Percentiles rank a stretch among this genome's conserved stretches.
phyloP scores from a whole-genome alignment of 257 asterid species.

The Fraxinus americana region DNA sequence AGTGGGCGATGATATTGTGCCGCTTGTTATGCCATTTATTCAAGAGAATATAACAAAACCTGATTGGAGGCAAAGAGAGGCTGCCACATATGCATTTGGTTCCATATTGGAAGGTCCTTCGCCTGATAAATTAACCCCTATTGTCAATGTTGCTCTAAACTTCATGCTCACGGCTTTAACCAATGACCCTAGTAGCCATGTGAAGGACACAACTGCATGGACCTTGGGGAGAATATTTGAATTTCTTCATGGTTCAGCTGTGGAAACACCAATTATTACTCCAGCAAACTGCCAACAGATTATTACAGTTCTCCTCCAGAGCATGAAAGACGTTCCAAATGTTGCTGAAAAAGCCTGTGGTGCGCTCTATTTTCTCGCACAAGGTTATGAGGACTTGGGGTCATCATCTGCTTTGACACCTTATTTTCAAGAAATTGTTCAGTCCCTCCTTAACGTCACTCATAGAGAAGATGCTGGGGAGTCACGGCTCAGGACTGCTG shows the following conservation, averaged over 20 bases:
- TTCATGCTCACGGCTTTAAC: neutral
- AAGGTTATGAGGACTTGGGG: conserved; percentile 73
- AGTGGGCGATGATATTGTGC: neutral
- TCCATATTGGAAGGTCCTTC: neutral
- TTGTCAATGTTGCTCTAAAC: neutral
- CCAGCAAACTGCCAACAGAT: neutral
- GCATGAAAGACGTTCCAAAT: conserved; percentile 29
- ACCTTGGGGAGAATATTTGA: neutral
- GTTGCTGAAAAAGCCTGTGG: neutral
- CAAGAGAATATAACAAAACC: neutral
- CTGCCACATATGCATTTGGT: neutral
- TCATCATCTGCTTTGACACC: conserved; percentile 70
- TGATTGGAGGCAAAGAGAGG: neutral
- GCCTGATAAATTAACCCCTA: neutral
- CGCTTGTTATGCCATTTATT: neutral
- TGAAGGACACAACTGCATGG: neutral
- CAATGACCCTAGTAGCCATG: neutral
- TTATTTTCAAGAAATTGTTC: conserved; percentile 75
- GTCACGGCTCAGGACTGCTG: conserved; percentile 77
- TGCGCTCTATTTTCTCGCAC: conserved; percentile 42
- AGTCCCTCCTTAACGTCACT: conserved; percentile 65
- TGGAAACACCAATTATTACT: neutral
- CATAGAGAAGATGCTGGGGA: conserved; percentile 88
- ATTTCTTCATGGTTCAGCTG: neutral
- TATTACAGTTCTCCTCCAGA: neutral